Base-by-base conservation (phyloP, 2,329 filamentous ascomycete genomes). In the Cylindrodendrum hubeiense region DNA sequence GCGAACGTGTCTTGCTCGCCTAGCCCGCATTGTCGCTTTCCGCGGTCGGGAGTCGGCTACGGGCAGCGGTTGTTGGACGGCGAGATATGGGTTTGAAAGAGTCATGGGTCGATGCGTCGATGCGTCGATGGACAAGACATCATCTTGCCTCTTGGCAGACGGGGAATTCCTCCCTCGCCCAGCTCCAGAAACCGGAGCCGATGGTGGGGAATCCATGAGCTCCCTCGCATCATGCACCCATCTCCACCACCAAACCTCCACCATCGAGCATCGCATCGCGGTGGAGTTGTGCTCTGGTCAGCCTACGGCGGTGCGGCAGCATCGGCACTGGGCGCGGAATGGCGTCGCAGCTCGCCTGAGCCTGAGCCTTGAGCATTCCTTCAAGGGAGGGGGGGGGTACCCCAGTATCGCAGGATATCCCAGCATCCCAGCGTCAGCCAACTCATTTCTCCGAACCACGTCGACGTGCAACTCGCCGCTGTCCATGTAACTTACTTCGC, bases 261-360 rank as follows among this genome's bases (percentile, higher is more conserved):
- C 33, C 37, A 39, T 39, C 37, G n/a, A n/a, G 15, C 37, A 39
- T 51, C 28, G 28, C 43, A 26, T 52, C 47, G 17, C 9, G 28
- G 47, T 46, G 56, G 56, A 60, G 44, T 24, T 28, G 37, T 62
- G 56, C 51, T 65, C 28, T 65, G 50, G 50, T 44, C 62, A 60
- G 43, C 56, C 13, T 55, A 60, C 56, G 51, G 62, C 56, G 28
- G n/a, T 53, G 61, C 52, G 60, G 52, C 26, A 62, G 34, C 43
- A 34, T 28, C 49, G 50, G 53, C 41, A 56, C 28, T 46, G 53
- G 17, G 39, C 39, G 37, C 39, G 53, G 53, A 56, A 21, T 44
- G 34, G 26, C 37, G 34, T 12, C 22, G 21, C 24, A 54, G 21
- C 47, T 54, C 34, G 30, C 50, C 55, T 28, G 34, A 53, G 50